Conservation (phyloP, 2,329 filamentous ascomycete species). For the Penicillium hordei region DNA sequence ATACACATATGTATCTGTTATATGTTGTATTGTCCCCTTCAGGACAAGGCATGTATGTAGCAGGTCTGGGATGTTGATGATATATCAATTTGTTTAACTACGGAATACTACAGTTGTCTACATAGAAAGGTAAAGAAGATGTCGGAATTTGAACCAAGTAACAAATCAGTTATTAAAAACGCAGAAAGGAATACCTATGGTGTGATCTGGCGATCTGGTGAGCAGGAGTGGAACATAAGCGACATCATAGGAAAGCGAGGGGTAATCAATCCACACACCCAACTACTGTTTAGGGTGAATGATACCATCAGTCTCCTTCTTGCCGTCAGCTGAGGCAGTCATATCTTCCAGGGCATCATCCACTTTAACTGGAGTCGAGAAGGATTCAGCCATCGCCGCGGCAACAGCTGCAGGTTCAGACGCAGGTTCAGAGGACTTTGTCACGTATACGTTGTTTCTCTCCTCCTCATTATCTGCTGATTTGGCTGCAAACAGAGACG, state of each 20-base stretch:
- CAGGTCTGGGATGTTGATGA: background rate
- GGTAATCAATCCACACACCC: background rate
- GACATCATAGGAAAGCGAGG: background rate
- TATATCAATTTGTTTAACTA: background rate
- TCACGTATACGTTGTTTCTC: constrained; percentile 1
- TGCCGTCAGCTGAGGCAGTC: constrained; percentile 29
- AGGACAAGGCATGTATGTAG: background rate
- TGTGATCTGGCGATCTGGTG: background rate
- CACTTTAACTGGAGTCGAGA: constrained; percentile 9
- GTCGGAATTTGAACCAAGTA: background rate
- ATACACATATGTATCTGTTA: background rate
- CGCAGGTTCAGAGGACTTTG: constrained; percentile 1
- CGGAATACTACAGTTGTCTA: background rate
- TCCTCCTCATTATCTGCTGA: background rate
- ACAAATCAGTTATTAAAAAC: background rate
- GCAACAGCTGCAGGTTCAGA: background rate
- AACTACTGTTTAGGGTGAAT: constrained; percentile 8
- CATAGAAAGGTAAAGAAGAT: background rate
- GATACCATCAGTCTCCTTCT: constrained; percentile 27
- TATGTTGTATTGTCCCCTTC: background rate
- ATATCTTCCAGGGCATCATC: constrained; percentile 27
- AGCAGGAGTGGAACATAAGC: background rate
- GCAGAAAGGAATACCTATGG: background rate
- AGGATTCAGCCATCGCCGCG: constrained; percentile 7
- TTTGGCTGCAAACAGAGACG: background rate